Percentiles rank a stretch among this genome's conserved stretches.
Evolutionary conservation across 495 filamentous ascomycete species (phyloP).

Genomic region (Daldinia childiae): DNA sequence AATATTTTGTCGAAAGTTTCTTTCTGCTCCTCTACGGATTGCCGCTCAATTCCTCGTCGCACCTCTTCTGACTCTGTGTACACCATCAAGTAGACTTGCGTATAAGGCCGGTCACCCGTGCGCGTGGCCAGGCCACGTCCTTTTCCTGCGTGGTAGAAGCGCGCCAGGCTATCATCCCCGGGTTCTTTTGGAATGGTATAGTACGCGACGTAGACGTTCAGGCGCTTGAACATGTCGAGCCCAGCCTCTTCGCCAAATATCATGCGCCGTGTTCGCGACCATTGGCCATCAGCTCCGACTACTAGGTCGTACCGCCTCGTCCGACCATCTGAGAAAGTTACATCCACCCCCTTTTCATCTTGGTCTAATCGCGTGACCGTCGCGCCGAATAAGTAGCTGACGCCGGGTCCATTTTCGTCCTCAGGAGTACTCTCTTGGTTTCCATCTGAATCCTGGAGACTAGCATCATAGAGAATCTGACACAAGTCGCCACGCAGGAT

Average conservation of each 20-base stretch:
- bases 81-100: constrained; percentile 41
- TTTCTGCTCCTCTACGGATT: constrained; percentile 26
- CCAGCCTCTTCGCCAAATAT: constrained; percentile 44
- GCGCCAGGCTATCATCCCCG: constrained; percentile 29
- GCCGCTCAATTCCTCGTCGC: constrained; percentile 11
- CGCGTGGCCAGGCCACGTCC: constrained; percentile 19
- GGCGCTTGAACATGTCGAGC: constrained; percentile 30
- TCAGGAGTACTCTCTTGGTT: neutral
- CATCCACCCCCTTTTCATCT: constrained; percentile 32
- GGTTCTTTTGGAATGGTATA: constrained; percentile 13
- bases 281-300: constrained; percentile 61
- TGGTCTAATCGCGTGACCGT: constrained; percentile 21
- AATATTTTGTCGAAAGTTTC: constrained; percentile 26
- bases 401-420: constrained; percentile 18
- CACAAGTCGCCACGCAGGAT: constrained; percentile 62
- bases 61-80: constrained; percentile 38
- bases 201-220: constrained; percentile 35
- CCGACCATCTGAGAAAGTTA: constrained; percentile 49
- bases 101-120: constrained; percentile 21
- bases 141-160: constrained; percentile 32
- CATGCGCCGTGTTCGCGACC: constrained; percentile 54
- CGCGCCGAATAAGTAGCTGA: constrained; percentile 35
- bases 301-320: constrained; percentile 56
- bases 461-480: constrained; percentile 56
- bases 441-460: constrained; percentile 51